Evolutionary conservation across 345 rosid genomes (phyloP), one percentile per base, ranked within the genome.

Genomic region (Sonneratia caseolaris): DNA sequence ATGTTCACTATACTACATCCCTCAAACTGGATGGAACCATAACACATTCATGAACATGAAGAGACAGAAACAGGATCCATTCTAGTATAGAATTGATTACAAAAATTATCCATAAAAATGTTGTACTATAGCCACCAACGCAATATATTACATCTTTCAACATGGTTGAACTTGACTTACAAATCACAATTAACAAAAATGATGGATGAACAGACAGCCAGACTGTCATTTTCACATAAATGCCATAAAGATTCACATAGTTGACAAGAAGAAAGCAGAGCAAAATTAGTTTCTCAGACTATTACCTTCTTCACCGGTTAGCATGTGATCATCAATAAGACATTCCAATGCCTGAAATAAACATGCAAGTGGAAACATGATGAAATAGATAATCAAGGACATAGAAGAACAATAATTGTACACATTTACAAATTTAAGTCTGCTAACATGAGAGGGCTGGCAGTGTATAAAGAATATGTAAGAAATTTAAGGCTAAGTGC

Each of bases 241-340:
- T n/a, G 64, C 66, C 48, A 53, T 38, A 59, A 36, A 65, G 59
- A 32, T 24, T 19, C n/a, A 42, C 57, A 24, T 8, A 38, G 38
- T 22, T 42, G 48, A 73, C 45, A 32, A 19, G 43, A 40, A 49
- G 22, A 74, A 51, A 74, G 68, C n/a, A n/a, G 37, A 72, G 61
- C 47, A 21, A 0, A 73, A 72, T 40, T 55, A 36, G 61, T 66
- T 69, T 15, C 67, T 57, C 42, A 76, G 37, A 10, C 70, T 37
- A 73, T 71, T 80, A 90, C 99, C 99, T 86, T 95, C 97, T 73
- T 95, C 94, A 70, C 87, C 81, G 55, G 97, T 87, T 74, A 95
- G 96, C 97, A 95, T 92, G 82, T 95, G 97, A 78, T 90, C 90
- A 77, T 89, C 96, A 79, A 86, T 79, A 72, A 92, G 97, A 84